A percentile compares a stretch with the other conserved stretches of the same genome.
phyloP scores from a whole-genome alignment of 2,329 filamentous ascomycete species.

The Alternaria sp. region DNA sequence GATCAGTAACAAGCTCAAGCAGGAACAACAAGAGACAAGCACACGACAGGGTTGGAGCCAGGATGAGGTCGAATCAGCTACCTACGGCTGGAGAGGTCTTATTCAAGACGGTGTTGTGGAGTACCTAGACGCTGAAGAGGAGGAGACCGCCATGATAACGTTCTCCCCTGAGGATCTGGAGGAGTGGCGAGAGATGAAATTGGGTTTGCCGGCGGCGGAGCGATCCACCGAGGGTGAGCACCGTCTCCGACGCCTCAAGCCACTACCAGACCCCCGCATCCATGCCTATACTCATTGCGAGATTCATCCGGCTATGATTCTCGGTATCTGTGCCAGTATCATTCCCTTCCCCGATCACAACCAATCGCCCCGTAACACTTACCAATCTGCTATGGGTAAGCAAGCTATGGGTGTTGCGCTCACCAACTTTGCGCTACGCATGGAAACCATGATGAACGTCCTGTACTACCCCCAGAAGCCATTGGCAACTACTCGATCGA shows the following conservation, averaged over 20 bases:
- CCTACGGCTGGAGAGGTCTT: slow-evolving; percentile 89
- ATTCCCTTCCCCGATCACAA: slow-evolving; percentile 99
- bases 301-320: slow-evolving; percentile 98
- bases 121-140: slow-evolving; percentile 97
- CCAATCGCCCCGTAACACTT: slow-evolving; percentile 98
- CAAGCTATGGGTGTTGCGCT: slow-evolving; percentile 99
- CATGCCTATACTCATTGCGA: slow-evolving; percentile 98
- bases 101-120: slow-evolving; percentile 88
- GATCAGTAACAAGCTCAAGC: slow-evolving; percentile 77
- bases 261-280: slow-evolving; percentile 83
- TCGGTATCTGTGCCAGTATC: slow-evolving; percentile 98
- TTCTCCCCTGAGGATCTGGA: slow-evolving; percentile 98
- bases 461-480: slow-evolving; percentile 99
- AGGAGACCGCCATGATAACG: slow-evolving; percentile 98
- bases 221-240: slow-evolving; percentile 70
- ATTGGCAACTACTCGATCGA: slow-evolving; percentile 91
- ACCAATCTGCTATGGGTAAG: slow-evolving; percentile 99
- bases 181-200: slow-evolving; percentile 57
- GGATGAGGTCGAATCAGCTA: slow-evolving; percentile 66
- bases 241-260: slow-evolving; percentile 86
- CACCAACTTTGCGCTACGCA: slow-evolving; percentile 94
- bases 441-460: slow-evolving; percentile 99
- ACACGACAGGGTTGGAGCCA: slow-evolving; percentile 66
- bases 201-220: slow-evolving; percentile 50
- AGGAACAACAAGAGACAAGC: slow-evolving; percentile 71